Percentiles rank a stretch among this genome's conserved stretches.
Conservation (phyloP, 805 yeast genomes). For the Metschnikowia gelsemii region DNA sequence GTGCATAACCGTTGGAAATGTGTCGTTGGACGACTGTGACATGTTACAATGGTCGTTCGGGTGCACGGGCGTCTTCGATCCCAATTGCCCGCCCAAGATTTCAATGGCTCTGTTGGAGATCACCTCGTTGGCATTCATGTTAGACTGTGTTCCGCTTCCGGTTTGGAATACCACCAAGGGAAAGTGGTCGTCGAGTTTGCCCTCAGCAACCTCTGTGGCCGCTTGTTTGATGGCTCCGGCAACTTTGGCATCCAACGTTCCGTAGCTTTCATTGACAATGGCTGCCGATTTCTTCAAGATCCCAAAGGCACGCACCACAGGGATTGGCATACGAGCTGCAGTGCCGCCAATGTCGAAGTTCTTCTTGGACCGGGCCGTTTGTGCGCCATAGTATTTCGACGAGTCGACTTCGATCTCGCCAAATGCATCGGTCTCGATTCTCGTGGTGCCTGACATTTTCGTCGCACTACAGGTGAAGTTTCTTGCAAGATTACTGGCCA, state of each 20-base stretch:
- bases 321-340: conserved; percentile 87
- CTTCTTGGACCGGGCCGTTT: conserved; percentile 88
- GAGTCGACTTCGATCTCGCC: conserved; percentile 92
- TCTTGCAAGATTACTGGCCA: conserved; percentile 22
- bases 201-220: conserved; percentile 91
- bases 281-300: conserved; percentile 93
- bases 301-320: conserved; percentile 90
- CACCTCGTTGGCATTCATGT: conserved; percentile 99
- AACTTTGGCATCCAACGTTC: conserved; percentile 76
- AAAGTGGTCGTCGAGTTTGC: conserved; percentile 90
- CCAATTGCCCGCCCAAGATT: conserved; percentile 85
- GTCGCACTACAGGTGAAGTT: conserved; percentile 30
- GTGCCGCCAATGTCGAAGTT: conserved; percentile 96
- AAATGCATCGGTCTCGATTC: conserved; percentile 93
- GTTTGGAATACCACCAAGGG: conserved; percentile 99
- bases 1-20: conserved; percentile 99
- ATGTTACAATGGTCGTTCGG: conserved; percentile 98
- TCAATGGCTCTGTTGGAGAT: conserved; percentile 98
- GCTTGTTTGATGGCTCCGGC: conserved; percentile 87
- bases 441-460: conserved; percentile 31
- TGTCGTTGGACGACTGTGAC: conserved; percentile 98
- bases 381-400: conserved; percentile 96
- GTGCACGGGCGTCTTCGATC: conserved; percentile 92
- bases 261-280: conserved; percentile 78
- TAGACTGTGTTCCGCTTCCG: conserved; percentile 97